Conservation (phyloP, 106 monocot genomes). For the Apostasia shenzhenica region DNA sequence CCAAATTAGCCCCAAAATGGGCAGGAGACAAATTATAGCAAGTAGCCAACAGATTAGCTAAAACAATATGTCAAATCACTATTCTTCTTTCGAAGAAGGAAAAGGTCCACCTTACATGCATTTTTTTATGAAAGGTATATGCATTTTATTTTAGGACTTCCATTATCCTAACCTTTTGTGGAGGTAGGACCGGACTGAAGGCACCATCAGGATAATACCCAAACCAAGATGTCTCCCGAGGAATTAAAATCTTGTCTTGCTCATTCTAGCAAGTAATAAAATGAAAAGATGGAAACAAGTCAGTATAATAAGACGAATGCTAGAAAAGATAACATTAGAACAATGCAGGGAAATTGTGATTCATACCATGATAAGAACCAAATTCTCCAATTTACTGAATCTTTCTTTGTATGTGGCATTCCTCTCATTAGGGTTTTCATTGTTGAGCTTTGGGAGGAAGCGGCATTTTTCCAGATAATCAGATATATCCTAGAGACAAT, state of each 20-base stretch:
- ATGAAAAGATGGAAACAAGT: not conserved
- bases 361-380: slow-evolving; percentile 82
- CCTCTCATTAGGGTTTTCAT: slow-evolving; percentile 52
- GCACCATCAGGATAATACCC: slow-evolving; percentile 91
- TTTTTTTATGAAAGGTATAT: too few relatives aligned
- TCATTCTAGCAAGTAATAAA: slow-evolving; percentile 33
- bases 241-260: slow-evolving; percentile 71
- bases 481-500: slow-evolving; percentile 49
- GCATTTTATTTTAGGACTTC: too few relatives aligned
- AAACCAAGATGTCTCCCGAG: slow-evolving; percentile 95
- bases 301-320: not conserved
- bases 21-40: too few relatives aligned
- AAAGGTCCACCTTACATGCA: too few relatives aligned
- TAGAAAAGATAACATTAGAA: too few relatives aligned
- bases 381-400: slow-evolving; percentile 63
- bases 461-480: slow-evolving; percentile 71
- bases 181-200: slow-evolving; percentile 56
- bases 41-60: too few relatives aligned
- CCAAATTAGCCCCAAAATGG: too few relatives aligned
- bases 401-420: slow-evolving; percentile 88
- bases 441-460: slow-evolving; percentile 94
- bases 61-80: too few relatives aligned
- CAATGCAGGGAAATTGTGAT: slow-evolving; percentile 6
- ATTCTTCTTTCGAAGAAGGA: too few relatives aligned
- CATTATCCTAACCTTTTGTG: slow-evolving; percentile 51